Evolutionary conservation across 176 grass and related monocot genomes (phyloP), one percentile per base, ranked within the genome.

Genomic region (Cenchrus americanus): DNA sequence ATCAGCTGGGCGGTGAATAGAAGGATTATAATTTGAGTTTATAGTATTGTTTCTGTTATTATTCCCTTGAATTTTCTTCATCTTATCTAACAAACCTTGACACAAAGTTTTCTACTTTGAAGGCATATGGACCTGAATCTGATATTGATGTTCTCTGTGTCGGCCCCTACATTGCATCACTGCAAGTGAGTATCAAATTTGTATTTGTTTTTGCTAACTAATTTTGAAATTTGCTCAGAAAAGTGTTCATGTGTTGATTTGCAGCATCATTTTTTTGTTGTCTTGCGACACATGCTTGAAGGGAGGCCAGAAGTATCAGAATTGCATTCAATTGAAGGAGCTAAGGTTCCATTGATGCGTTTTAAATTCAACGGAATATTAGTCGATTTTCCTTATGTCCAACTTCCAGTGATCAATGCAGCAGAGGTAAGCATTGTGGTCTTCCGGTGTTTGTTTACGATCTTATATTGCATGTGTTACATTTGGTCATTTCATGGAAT

Each of bases 301-400:
- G 79, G 46, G 48, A 91, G 67, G 72, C 47, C 77, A 80, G 84
- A 94, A 89, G 81, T 91, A 70, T 89, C 89, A 34, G 89, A 91
- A 55, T 62, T 89, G 65, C 87, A 85, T 65, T 89, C 84, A 60
- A 88, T 94, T 78, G 79, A 91, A 86, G 84, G 73, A 76, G 92
- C 92, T 66, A 94, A 88, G 83, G 92, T 94, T 85, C 92, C 92
- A 18, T 91, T 94, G 84, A 94, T 94, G 86, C 87, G 86, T 82
- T 94, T 94, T 76, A 91, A 94, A 86, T 87, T 94, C 73, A 94
- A 91, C 23, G 87, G 92, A 21, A 86, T 91, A 61, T 91, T 76
- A 74, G 72, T 94, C 71, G 92, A 94, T 81, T 87, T 94, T 80
- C 89, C 84, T 49, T 94, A 94, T 80, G 84, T 82, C 23, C 86